phyloP scores from a whole-genome alignment of 1,284 basidiomycete genomes.

The Puccinia polysora region DNA sequence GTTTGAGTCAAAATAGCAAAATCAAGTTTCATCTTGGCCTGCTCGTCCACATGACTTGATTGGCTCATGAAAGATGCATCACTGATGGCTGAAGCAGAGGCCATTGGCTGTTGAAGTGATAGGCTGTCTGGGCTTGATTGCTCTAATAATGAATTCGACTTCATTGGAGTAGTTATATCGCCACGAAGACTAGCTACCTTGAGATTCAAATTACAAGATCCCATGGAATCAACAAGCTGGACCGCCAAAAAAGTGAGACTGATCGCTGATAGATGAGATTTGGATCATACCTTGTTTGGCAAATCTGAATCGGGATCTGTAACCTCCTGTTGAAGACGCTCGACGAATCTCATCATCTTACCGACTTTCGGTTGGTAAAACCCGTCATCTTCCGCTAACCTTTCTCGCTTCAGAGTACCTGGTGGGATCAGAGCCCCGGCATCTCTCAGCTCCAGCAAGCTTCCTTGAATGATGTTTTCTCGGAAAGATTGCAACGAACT shows the following conservation, averaged over 20 bases:
- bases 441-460: too few relatives aligned
- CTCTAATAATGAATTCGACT: too few relatives aligned
- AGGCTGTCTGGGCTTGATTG: background rate
- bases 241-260: too few relatives aligned
- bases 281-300: too few relatives aligned
- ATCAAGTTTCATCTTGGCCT: conserved; percentile 40
- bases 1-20: conserved; percentile 28
- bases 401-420: conserved; percentile 16
- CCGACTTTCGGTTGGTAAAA: conserved; percentile 36
- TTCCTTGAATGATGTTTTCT: too few relatives aligned
- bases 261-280: too few relatives aligned
- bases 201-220: too few relatives aligned
- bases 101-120: background rate
- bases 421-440: too few relatives aligned
- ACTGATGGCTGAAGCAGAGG: background rate
- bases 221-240: too few relatives aligned
- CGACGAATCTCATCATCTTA: conserved; percentile 40
- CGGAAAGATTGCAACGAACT: conserved; percentile 12
- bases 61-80: background rate
- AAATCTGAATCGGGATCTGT: background rate
- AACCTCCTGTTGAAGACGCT: conserved; percentile 14
- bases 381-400: conserved; percentile 33
- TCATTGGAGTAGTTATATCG: too few relatives aligned
- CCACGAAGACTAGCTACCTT: too few relatives aligned
- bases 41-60: conserved; percentile 1